phyloP scores from a whole-genome alignment of 768 basidiomycete species.

The Strobilomyces echinocephalus region DNA sequence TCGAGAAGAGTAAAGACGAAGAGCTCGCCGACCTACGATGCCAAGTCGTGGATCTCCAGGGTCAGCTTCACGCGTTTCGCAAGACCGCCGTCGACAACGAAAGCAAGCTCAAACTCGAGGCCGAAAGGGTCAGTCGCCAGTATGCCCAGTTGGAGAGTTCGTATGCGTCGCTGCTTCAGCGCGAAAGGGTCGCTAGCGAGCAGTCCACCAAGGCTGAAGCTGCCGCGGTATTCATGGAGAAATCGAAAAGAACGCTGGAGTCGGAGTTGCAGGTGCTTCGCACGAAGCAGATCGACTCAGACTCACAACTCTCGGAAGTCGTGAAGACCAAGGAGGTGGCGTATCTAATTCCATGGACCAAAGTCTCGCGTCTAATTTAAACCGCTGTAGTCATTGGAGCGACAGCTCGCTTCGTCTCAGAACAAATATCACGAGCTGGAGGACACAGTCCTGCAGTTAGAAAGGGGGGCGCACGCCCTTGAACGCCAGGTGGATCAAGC shows the following conservation, averaged over 20 bases:
- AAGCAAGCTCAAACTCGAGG: conserved; percentile 70
- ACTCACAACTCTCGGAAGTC: conserved; percentile 58
- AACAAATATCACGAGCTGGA: conserved; percentile 82
- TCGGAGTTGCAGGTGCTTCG: conserved; percentile 71
- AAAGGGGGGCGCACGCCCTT: conserved; percentile 74
- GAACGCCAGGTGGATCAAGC: conserved; percentile 67
- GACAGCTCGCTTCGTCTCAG: conserved; percentile 67
- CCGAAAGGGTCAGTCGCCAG: conserved; percentile 61
- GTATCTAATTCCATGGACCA: not conserved
- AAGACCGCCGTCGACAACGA: conserved; percentile 58
- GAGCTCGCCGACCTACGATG: conserved; percentile 72
- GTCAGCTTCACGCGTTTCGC: conserved; percentile 64
- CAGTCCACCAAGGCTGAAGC: conserved; percentile 47
- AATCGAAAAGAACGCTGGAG: conserved; percentile 59
- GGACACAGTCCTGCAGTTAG: conserved; percentile 77
- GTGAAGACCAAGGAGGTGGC: conserved; percentile 70
- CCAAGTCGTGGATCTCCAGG: conserved; percentile 57
- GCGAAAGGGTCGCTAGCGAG: conserved; percentile 49
- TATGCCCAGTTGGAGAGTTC: conserved; percentile 54
- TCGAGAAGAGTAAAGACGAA: conserved; percentile 80
- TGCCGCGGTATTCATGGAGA: conserved; percentile 56
- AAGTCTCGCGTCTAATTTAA: not conserved
- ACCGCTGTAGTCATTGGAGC: conserved; percentile 59
- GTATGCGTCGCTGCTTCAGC: conserved; percentile 60
- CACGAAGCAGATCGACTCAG: conserved; percentile 62